phyloP scores from a whole-genome alignment of 2,329 filamentous ascomycete genomes.

The Fusarium temperatum region DNA sequence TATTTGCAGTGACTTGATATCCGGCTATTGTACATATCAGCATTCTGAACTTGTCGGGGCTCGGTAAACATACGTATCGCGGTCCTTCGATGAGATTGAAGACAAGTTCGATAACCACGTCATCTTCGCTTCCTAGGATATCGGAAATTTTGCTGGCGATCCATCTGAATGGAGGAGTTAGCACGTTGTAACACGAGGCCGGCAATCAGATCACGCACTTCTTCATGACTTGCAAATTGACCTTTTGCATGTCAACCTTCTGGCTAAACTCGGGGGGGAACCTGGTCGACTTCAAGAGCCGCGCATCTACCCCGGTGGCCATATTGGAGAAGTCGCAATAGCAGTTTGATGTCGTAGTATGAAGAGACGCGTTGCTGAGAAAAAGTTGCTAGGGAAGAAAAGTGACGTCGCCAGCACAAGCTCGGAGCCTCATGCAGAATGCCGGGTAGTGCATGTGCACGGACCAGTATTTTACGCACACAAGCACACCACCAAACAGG shows the following conservation, averaged over 20 bases:
- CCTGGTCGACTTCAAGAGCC: conserved; percentile 89
- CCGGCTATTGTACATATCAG: conserved; percentile 68
- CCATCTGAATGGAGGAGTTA: conserved; percentile 71
- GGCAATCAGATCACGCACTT: conserved; percentile 67
- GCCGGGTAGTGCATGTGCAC: conserved; percentile 4
- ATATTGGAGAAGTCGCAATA: conserved; percentile 57
- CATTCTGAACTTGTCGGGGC: conserved; percentile 28
- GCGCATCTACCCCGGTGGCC: conserved; percentile 87
- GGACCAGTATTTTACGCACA: conserved; percentile 6
- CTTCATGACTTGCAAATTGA: conserved; percentile 98
- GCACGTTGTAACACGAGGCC: neutral
- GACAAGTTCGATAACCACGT: conserved; percentile 90
- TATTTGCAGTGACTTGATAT: conserved; percentile 95
- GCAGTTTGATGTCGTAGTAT: conserved; percentile 20
- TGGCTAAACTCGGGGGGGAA: conserved; percentile 93
- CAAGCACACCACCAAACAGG: neutral
- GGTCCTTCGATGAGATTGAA: conserved; percentile 76
- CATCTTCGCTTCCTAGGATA: conserved; percentile 91
- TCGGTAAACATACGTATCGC: conserved; percentile 71
- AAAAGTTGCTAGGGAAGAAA: conserved; percentile 36
- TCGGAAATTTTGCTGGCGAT: conserved; percentile 88
- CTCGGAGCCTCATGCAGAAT: neutral
- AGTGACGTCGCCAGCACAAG: conserved; percentile 44
- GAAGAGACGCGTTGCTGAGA: conserved; percentile 32
- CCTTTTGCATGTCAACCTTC: conserved; percentile 97